These are phyloP conservation scores for Teunomyces barrocoloradensis DNA, from an alignment of 805 yeast species.

Conservation along the genomic window DNA sequence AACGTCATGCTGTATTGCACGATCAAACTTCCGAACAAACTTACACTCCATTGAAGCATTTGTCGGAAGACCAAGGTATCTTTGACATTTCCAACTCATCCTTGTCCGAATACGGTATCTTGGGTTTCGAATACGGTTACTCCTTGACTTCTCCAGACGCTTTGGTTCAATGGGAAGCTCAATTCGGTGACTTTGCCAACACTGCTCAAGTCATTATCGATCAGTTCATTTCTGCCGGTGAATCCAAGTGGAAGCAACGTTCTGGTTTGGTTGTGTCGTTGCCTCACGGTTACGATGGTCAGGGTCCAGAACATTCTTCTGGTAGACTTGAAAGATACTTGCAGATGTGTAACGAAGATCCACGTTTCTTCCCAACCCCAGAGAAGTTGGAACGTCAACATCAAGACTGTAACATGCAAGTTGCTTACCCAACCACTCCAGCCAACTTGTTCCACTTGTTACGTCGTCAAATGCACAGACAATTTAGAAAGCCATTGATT, in stretches of 20 bases:
- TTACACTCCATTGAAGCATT: conserved; percentile 80
- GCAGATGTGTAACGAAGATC: conserved; percentile 94
- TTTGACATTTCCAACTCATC: conserved; percentile 92
- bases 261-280: conserved; percentile 91
- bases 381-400: conserved; percentile 94
- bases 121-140: conserved; percentile 99
- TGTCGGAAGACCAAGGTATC: conserved; percentile 78
- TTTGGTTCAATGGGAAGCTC: conserved; percentile 98
- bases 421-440: conserved; percentile 98
- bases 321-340: conserved; percentile 97
- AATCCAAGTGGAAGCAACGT: conserved; percentile 98
- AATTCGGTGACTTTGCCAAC: conserved; percentile 99
- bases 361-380: conserved; percentile 85
- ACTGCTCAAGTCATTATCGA: conserved; percentile 98
- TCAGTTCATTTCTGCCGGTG: conserved; percentile 96
- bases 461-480: conserved; percentile 99
- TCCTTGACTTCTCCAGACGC: conserved; percentile 97
- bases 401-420: conserved; percentile 97
- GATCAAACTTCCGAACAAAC: conserved; percentile 86
- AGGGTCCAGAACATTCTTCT: conserved; percentile 99
- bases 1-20: conserved; percentile 97
- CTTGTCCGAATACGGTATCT: conserved; percentile 96
- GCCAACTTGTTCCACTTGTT: conserved; percentile 93
- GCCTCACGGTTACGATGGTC: conserved; percentile 99
- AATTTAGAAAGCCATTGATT: conserved; percentile 89